Conservation (phyloP, 1,139 yeast genomes). For the Suhomyces wounanorum region DNA sequence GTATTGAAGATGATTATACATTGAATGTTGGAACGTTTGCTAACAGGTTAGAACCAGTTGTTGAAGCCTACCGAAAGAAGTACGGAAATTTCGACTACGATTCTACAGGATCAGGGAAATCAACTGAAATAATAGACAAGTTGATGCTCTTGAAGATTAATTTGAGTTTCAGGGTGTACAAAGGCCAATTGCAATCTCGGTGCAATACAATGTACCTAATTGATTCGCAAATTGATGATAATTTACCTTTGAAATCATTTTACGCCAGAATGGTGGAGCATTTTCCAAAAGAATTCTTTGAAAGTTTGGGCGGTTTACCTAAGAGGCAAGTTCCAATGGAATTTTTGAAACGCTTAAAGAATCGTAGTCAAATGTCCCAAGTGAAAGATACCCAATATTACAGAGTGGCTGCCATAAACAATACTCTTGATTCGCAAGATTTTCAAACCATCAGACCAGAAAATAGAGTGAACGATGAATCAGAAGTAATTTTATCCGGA, state of each 20-base stretch:
- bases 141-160: slow-evolving; percentile 12
- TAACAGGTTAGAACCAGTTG: background rate
- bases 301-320: slow-evolving; percentile 4
- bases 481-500: background rate
- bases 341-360: slow-evolving; percentile 2
- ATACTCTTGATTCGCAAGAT: slow-evolving; percentile 2
- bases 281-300: slow-evolving; percentile 10
- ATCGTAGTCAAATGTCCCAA: slow-evolving; percentile 2
- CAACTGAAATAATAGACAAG: slow-evolving; percentile 3
- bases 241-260: slow-evolving; percentile 2
- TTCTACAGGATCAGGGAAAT: background rate
- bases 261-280: slow-evolving; percentile 6
- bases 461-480: background rate
- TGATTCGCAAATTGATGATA: background rate
- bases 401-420: slow-evolving; percentile 3
- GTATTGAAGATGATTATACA: slow-evolving; percentile 11
- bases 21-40: slow-evolving; percentile 9
- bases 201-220: slow-evolving; percentile 1
- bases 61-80: background rate
- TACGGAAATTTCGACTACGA: background rate
- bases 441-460: background rate
- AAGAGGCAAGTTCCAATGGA: slow-evolving; percentile 5
- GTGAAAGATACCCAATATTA: slow-evolving; percentile 9
- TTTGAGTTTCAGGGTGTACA: slow-evolving; percentile 9
- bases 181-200: slow-evolving; percentile 11